Evolutionary conservation across 768 basidiomycete species (phyloP).

Genomic region (Podaxis sp.): DNA sequence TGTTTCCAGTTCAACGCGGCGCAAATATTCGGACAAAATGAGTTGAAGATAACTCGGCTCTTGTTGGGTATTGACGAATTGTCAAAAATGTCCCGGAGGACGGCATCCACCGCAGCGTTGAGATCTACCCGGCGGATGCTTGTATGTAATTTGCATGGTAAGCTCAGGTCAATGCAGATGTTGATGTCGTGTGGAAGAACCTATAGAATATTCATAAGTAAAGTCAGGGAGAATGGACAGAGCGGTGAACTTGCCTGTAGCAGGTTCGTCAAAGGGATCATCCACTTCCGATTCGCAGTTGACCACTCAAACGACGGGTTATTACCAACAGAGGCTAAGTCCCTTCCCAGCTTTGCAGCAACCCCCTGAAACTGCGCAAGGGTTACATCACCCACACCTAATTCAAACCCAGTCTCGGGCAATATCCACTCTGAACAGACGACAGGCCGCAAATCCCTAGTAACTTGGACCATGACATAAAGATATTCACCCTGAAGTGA

Average conservation of each 20-base stretch:
- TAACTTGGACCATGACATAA: slow-evolving; percentile 86
- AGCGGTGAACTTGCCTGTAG: slow-evolving; percentile 54
- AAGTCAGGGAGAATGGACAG: slow-evolving; percentile 9
- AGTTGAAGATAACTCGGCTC: slow-evolving; percentile 78
- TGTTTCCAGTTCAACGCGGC: slow-evolving; percentile 98
- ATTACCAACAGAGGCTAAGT: slow-evolving; percentile 25
- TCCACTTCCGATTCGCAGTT: slow-evolving; percentile 26
- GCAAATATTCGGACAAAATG: slow-evolving; percentile 88
- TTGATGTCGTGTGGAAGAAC: slow-evolving; percentile 61
- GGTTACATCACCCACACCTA: slow-evolving; percentile 84
- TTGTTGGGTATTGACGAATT: slow-evolving; percentile 52
- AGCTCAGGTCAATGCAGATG: slow-evolving; percentile 77
- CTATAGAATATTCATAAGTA: slow-evolving; percentile 33
- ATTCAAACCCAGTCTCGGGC: slow-evolving; percentile 68
- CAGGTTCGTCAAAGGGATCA: slow-evolving; percentile 75
- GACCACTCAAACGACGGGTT: slow-evolving; percentile 9
- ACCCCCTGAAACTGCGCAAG: slow-evolving; percentile 75
- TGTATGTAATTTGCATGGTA: slow-evolving; percentile 53
- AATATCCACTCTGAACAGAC: slow-evolving; percentile 74
- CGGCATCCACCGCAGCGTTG: slow-evolving; percentile 81
- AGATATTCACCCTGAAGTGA: slow-evolving; percentile 90
- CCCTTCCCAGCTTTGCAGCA: slow-evolving; percentile 49
- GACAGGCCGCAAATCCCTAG: slow-evolving; percentile 89
- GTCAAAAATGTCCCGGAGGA: slow-evolving; percentile 81
- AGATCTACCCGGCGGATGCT: slow-evolving; percentile 60